These are phyloP conservation scores for Aspergillus sp. DNA, from an alignment of 2,329 filamentous ascomycete genomes.

Conservation along the genomic window DNA sequence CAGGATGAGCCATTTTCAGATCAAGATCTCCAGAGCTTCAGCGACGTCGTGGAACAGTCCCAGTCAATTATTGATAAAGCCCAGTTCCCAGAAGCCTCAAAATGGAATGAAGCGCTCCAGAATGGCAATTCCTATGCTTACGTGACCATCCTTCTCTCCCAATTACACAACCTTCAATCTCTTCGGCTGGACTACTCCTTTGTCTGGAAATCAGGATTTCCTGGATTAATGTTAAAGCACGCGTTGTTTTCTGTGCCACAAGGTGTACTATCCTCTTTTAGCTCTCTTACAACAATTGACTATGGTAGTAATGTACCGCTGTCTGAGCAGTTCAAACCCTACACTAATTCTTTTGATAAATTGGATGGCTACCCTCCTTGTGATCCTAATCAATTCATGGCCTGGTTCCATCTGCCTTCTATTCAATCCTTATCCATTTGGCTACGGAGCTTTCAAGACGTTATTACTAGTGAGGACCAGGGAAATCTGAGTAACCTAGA, in stretches of 20 bases:
- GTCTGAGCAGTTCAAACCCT: neutral
- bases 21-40: neutral
- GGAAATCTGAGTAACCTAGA: neutral
- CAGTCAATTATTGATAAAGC: neutral
- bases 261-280: neutral
- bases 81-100: neutral
- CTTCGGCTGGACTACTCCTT: neutral
- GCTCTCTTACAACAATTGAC: neutral
- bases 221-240: neutral
- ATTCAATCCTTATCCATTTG: neutral
- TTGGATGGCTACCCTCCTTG: neutral
- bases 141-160: neutral
- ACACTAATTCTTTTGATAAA: neutral
- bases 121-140: neutral
- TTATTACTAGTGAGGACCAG: neutral
- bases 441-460: neutral
- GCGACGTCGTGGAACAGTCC: neutral
- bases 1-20: neutral
- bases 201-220: neutral
- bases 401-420: neutral
- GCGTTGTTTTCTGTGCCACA: neutral
- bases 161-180: neutral
- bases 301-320: neutral
- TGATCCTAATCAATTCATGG: constrained; percentile 1
- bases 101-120: neutral